Percentiles rank a stretch among this genome's conserved stretches.
Conservation (phyloP, 2,329 filamentous ascomycete species). For the Pseudocercospora pini-densiflorae region DNA sequence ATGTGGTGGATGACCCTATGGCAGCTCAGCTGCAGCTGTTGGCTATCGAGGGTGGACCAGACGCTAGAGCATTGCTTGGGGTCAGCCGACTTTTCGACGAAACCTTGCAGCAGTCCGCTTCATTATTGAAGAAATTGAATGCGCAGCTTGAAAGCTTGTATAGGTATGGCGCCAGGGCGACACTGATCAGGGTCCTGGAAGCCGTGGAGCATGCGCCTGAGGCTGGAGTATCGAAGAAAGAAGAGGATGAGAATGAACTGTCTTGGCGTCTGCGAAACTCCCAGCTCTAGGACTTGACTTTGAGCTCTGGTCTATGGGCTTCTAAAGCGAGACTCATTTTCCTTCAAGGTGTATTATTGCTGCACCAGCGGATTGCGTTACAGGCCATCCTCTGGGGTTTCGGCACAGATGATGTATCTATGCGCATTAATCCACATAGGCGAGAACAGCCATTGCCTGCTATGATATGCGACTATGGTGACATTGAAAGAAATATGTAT, state of each 20-base stretch:
- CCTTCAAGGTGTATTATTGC: neutral
- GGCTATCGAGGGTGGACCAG: neutral
- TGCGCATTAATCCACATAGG: no score
- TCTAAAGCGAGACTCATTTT: neutral
- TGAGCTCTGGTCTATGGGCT: no score
- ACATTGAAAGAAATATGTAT: neutral
- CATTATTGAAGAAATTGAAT: neutral
- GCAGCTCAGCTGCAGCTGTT: neutral
- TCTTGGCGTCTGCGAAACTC: neutral
- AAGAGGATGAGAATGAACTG: neutral
- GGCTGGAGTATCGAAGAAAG: neutral
- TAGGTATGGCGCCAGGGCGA: neutral
- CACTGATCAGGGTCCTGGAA: neutral
- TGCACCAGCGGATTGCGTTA: neutral
- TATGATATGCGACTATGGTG: no score
- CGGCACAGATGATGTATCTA: neutral
- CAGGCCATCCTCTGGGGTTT: no score
- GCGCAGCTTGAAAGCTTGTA: neutral
- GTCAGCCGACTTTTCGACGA: neutral
- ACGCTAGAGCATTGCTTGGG: neutral
- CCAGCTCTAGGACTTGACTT: neutral
- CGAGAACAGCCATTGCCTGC: no score
- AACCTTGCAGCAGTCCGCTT: neutral
- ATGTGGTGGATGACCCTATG: neutral
- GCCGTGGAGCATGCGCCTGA: neutral